Conservation (phyloP, 2,329 filamentous ascomycete species). For the Xylariaceae sp. region DNA sequence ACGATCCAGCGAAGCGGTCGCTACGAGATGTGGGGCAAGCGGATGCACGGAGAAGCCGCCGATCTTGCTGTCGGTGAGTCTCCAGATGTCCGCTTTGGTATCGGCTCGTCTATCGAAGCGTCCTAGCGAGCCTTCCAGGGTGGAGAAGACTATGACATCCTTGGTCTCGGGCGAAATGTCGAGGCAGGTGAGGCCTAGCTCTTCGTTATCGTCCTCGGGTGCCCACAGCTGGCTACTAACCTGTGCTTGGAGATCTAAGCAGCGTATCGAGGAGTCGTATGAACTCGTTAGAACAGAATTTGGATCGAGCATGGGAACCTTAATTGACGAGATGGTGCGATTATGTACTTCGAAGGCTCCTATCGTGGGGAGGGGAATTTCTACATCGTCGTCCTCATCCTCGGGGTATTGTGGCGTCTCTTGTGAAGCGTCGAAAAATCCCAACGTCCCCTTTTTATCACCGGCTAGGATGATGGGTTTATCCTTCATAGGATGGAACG, state of each 20-base stretch:
- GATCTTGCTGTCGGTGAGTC: constrained; percentile 88
- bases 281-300: constrained; percentile 82
- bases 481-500: constrained; percentile 82
- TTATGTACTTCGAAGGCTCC: constrained; percentile 89
- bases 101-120: constrained; percentile 74
- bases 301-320: constrained; percentile 72
- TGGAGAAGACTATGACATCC: constrained; percentile 83
- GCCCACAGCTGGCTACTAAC: constrained; percentile 81
- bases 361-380: constrained; percentile 73
- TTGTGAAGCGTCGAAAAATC: constrained; percentile 88
- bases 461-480: constrained; percentile 92
- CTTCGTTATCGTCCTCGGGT: constrained; percentile 67
- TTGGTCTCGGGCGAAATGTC: constrained; percentile 74
- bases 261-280: constrained; percentile 90
- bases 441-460: constrained; percentile 89
- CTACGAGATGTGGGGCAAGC: constrained; percentile 75
- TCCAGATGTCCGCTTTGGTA: constrained; percentile 67
- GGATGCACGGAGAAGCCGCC: constrained; percentile 90
- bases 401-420: constrained; percentile 54
- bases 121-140: constrained; percentile 78
- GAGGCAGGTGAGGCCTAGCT: constrained; percentile 80
- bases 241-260: constrained; percentile 80
- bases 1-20: constrained; percentile 87
- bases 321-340: constrained; percentile 83
- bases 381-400: constrained; percentile 68